Conservation (phyloP, 441 rosid genomes). For the Theobroma grandiflorum region DNA sequence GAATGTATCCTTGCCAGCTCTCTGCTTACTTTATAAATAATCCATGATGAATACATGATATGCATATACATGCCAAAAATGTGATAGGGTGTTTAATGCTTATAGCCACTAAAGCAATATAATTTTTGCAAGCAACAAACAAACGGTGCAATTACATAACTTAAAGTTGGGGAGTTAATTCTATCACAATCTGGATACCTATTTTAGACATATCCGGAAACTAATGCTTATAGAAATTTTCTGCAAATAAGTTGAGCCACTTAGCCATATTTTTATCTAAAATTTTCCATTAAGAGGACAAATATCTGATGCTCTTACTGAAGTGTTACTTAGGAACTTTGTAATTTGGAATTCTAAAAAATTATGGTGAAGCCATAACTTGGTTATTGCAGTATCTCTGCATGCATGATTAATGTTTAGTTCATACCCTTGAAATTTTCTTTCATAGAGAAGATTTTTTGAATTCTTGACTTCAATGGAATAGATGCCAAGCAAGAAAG, state of each 20-base stretch:
- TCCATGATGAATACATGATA: neutral
- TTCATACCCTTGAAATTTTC: no score
- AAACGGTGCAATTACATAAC: neutral
- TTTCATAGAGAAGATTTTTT: neutral
- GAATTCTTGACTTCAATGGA: conserved; percentile 47
- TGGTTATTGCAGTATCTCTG: neutral
- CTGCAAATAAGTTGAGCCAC: neutral
- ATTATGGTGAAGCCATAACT: neutral
- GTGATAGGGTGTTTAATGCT: neutral
- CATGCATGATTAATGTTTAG: conserved; percentile 20
- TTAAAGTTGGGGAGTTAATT: neutral
- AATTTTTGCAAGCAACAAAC: neutral
- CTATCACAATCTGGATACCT: neutral
- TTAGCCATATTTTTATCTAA: neutral
- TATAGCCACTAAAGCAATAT: neutral
- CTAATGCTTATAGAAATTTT: neutral
- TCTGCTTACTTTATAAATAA: neutral
- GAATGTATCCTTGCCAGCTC: conserved; percentile 82
- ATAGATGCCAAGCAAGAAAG: conserved; percentile 85
- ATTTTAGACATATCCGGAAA: neutral
- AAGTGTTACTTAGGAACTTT: neutral
- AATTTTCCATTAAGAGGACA: neutral
- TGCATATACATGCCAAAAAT: conserved; percentile 11
- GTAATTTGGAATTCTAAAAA: neutral
- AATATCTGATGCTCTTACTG: neutral